Base-by-base conservation (phyloP, 257 asterid species). In the Verbascum thapsus region DNA sequence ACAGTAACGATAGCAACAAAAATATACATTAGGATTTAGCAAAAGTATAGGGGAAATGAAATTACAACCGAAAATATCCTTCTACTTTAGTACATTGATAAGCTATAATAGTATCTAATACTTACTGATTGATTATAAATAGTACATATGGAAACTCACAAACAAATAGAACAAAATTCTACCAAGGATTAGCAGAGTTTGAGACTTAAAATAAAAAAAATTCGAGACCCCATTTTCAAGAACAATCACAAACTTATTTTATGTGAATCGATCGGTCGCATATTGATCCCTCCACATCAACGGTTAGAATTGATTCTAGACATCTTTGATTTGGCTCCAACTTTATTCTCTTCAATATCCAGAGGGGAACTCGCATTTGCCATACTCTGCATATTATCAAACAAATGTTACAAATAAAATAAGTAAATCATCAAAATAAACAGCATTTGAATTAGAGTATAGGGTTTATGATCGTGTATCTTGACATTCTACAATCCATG, bases 311-410 rank as follows among this genome's bases (percentile, higher is more conserved):
- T 26, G 32, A 1, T 26, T 26, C 32, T 2, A 26, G 5, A 26
- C 32, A 17, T 19, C 56, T 10, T 34, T 20, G 20, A n/a, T 12
- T 59, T 39, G 32, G 32, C 43, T 50, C 40, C 13, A 4, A 10
- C 30, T 49, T 18, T 38, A 38, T 58, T 45, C 13, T 59, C 80
- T 72, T 72, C 74, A 81, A 58, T 72, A 69, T 71, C 89, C 88
- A 37, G 75, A 66, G 1, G 95, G 86, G 9, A 86, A 75, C 37
- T 79, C 86, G 67, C 97, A 90, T 51, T 76, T 78, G 19, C 95
- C 97, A 57, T 72, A 90, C 65, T 79, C 97, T 90, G 67, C 52
- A 80, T 15, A 72, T 18, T 3, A 23, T 15, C 12, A 20, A 64
- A 10, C 6, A 13, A 3, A 3, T 44, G 16, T 17, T 22, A n/a